Percentiles rank a stretch among this genome's conserved stretches.
These are phyloP conservation scores for Phialophora chinensis DNA, from an alignment of 2,329 filamentous ascomycete species.

Conservation along the genomic window DNA sequence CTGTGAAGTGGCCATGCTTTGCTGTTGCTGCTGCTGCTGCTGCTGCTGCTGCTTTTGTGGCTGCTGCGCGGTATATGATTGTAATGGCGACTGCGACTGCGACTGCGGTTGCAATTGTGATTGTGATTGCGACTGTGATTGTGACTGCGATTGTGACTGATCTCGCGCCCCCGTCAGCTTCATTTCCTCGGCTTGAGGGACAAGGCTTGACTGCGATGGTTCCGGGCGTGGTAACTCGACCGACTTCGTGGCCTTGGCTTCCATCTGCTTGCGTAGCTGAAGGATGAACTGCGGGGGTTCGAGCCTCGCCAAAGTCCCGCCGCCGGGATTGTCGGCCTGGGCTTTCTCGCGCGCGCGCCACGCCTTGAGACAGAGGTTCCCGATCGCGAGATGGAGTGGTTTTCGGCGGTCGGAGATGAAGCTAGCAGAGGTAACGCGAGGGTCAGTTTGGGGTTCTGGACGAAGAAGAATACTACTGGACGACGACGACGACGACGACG, in stretches of 20 bases:
- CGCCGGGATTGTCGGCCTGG: neutral
- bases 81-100: neutral
- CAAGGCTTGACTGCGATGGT: neutral
- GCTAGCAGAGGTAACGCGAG: neutral
- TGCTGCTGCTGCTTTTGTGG: neutral
- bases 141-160: neutral
- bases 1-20: neutral
- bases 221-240: neutral
- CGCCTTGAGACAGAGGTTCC: constrained; percentile 51
- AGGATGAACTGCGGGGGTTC: constrained; percentile 30
- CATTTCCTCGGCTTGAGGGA: neutral
- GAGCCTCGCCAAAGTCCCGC: constrained; percentile 33
- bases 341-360: constrained; percentile 50
- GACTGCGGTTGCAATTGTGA: neutral
- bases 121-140: neutral
- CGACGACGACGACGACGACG: neutral
- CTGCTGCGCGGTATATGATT: neutral
- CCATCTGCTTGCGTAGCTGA: constrained; percentile 26
- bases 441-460: neutral
- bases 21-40: neutral
- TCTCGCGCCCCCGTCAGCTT: neutral
- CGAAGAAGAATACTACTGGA: neutral
- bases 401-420: constrained; percentile 44
- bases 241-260: constrained; percentile 12
- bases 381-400: constrained; percentile 50